Base-by-base conservation (phyloP, 352 stramenopile genomes). In the Pythium brachiatum region DNA sequence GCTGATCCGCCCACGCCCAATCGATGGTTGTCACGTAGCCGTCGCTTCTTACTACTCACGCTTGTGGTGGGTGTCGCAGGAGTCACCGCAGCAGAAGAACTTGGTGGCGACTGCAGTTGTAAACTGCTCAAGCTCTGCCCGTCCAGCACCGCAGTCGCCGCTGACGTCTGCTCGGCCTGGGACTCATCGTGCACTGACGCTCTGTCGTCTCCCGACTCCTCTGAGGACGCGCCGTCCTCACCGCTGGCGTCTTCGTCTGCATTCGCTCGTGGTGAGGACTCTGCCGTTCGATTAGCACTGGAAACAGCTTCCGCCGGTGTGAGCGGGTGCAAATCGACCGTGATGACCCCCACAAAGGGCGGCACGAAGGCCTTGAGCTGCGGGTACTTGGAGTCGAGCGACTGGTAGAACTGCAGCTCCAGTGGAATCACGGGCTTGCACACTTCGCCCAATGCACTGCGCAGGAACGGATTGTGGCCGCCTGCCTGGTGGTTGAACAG, bases 401-500 rank as follows among this genome's bases (percentile, higher is more conserved):
- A 68, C 44, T 88, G 64, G 72, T 93, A 93, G 57, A 93, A 93
- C 43, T 86, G 62, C 25, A 93, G 68, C 65, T 93, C 83, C 3
- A 90, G 66, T 9, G 78, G 73, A 29, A 93, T 87, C 16, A 77
- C 81, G 2, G 83, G 81, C 34, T 93, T 93, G 74, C 81, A 93
- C 27, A 93, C 81, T 11, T 89, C 78, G n/a, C 80, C 83, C 1
- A 66, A 46, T 2, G 75, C 75, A 48, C 72, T 90, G 50, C 80
- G 78, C 26, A 93, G 57, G 44, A 91, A 86, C 0, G 83, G 75
- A 46, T 87, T 93, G 68, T 93, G 83, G 11, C 83, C 83, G 47
- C 83, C 83, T 15, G 83, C 83, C 79, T 93, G 83, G 62, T 91
- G 83, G 62, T 76, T 89, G 73, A 88, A 93, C 4, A 93, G 75